phyloP scores from a whole-genome alignment of 225 moss, liverwort and hornwort species.

The Antitrichia curtipendula region DNA sequence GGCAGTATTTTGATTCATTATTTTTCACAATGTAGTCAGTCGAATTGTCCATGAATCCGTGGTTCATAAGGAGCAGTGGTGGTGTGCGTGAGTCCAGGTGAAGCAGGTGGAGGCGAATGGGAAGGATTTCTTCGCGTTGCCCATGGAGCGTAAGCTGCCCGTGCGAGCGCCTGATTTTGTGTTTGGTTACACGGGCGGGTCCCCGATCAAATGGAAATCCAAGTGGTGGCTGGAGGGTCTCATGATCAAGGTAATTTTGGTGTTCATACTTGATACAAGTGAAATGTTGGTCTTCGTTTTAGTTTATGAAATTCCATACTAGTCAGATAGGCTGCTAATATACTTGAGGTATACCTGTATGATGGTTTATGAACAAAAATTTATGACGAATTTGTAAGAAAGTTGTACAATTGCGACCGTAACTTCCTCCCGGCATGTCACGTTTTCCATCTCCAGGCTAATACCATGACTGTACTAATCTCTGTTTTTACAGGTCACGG shows the following conservation, averaged over 20 bases:
- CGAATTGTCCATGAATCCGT: background rate
- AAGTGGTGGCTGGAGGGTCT: slow-evolving; percentile 49
- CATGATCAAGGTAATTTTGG: slow-evolving; percentile 14
- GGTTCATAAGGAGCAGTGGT: background rate
- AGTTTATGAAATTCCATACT: background rate
- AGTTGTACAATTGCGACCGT: background rate
- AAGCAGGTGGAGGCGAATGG: slow-evolving; percentile 33
- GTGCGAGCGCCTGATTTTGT: slow-evolving; percentile 22
- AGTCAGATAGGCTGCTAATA: too few species aligned
- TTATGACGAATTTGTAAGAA: background rate
- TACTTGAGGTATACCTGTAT: background rate
- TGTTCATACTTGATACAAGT: background rate
- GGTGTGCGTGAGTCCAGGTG: background rate
- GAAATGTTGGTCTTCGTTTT: background rate
- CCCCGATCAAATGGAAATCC: slow-evolving; percentile 26
- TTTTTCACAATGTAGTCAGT: background rate
- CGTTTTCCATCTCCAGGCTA: background rate
- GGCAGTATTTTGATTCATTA: background rate
- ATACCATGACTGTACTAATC: background rate
- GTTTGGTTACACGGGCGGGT: slow-evolving; percentile 37
- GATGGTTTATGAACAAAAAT: background rate
- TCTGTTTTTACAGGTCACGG: slow-evolving; percentile 1
- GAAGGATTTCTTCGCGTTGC: slow-evolving; percentile 39
- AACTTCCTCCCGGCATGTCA: background rate
- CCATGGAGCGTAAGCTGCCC: slow-evolving; percentile 21